Evolutionary conservation across 108 stramenopile species (phyloP), one percentile per base, ranked within the genome.

Genomic region (Pseudonitzschia multistriata): DNA sequence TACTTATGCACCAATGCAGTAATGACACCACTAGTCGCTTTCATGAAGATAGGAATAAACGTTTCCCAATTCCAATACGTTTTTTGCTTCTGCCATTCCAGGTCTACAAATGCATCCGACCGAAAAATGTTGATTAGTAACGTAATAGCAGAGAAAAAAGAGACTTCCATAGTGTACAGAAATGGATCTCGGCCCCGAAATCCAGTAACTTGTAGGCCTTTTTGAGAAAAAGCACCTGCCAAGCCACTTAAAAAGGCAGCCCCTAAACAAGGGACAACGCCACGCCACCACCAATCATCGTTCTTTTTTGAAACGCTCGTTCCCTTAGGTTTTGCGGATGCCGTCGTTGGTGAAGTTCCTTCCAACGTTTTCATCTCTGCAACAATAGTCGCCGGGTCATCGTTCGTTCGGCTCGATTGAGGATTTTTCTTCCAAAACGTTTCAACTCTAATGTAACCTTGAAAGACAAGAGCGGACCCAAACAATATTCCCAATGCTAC

Each of bases 1-100:
- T 91, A 77, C 66, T 95, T 90, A 11, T 89, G 90, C 5, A 97
- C 96, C 30, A 93, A 80, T 0, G 94, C 96, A 10, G 96, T 95
- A 4, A 96, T 33, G 17, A 97, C 79, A 8, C 96, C 96, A 11
- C 96, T 95, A 39, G 76, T 65, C 6, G 95, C 88, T 65, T 96
- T 87, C 15, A 79, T 82, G 21, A 83, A 57, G 31, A 90, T 74
- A 11, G 88, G 88, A 62, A 90, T 85, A 55, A 81, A 81, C 33
- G 88, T 90, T 36, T 78, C 62, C 25, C 76, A 74, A 27, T n/a
- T 35, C 35, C 56, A 59, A n/a, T 62, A 36, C 19, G 61, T 13
- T 10, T n/a, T 62, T 36, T 62, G 61, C 22, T 36, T 35, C 19
- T 36, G 31, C 61, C 61, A 62, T 10, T 62, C 61, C 8, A 62